These are phyloP conservation scores for Schizothecium vesticola DNA, from an alignment of 495 filamentous ascomycete genomes.

Conservation along the genomic window DNA sequence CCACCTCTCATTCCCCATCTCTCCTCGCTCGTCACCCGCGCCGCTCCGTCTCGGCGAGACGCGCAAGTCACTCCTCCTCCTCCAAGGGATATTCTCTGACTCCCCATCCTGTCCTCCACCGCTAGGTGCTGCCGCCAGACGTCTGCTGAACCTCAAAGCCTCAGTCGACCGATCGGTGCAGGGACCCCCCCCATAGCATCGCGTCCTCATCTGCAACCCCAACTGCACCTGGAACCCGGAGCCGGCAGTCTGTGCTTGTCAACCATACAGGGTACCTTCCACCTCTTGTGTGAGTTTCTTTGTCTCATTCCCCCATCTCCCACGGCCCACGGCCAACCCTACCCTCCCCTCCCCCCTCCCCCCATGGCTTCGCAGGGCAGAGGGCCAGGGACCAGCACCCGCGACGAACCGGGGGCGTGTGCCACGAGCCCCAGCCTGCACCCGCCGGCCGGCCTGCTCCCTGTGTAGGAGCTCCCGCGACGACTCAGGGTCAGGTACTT, in stretches of 20 bases:
- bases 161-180: neutral
- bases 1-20: neutral
- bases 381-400: neutral
- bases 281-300: neutral
- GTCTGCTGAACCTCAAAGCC: neutral
- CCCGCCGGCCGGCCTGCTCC: neutral
- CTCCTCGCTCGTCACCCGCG: neutral
- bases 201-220: neutral
- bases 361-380: neutral
- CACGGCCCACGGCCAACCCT: neutral
- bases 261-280: neutral
- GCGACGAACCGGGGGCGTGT: neutral
- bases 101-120: too few species aligned
- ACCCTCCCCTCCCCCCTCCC: neutral
- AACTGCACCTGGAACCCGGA: neutral
- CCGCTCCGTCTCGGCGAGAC: neutral
- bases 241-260: neutral
- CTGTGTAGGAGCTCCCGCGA: neutral
- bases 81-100: neutral
- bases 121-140: neutral
- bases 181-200: neutral
- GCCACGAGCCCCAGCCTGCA: neutral
- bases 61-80: neutral
- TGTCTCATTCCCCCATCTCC: neutral
- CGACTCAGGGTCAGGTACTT: neutral